Evolutionary conservation across 1,284 basidiomycete genomes (phyloP).

Genomic region (Schizophyllum amplum): DNA sequence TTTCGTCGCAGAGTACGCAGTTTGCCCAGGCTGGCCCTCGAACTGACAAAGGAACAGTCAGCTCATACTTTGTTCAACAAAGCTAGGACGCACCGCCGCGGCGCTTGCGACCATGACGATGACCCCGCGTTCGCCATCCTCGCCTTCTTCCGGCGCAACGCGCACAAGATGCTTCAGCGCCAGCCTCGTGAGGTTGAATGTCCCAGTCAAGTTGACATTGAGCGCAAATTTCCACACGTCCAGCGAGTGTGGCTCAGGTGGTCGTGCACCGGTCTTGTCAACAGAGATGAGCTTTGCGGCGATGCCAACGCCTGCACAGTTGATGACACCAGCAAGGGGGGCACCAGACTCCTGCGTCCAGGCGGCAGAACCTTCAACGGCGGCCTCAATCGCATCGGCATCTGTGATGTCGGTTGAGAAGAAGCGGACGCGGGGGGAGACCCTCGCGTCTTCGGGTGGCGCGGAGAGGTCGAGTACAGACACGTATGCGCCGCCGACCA

Average conservation of each 20-base stretch:
- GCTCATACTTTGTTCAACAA: background rate
- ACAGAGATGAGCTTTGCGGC: conserved; percentile 39
- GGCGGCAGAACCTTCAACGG: conserved; percentile 31
- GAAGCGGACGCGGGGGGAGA: conserved; percentile 27
- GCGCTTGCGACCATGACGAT: conserved; percentile 46
- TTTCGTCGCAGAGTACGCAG: conserved; percentile 46
- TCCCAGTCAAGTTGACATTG: conserved; percentile 43
- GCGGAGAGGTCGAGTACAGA: conserved; percentile 41
- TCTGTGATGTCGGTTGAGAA: conserved; percentile 38
- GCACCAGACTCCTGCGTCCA: conserved; percentile 38
- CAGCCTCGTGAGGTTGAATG: conserved; percentile 47
- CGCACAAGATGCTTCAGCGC: conserved; percentile 39
- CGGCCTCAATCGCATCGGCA: conserved; percentile 27
- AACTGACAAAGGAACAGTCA: conserved; percentile 20
- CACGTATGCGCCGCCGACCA: conserved; percentile 33
- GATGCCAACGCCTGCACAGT: conserved; percentile 41
- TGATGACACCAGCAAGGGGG: conserved; percentile 43
- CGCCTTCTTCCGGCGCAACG: conserved; percentile 33
- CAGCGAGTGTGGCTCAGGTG: conserved; percentile 31
- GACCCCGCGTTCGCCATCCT: conserved; percentile 45
- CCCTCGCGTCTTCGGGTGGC: conserved; percentile 22
- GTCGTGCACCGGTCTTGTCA: conserved; percentile 16
- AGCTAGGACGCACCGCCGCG: conserved; percentile 36
- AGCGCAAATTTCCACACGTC: conserved; percentile 44
- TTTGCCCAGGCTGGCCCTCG: conserved; percentile 43